Evolutionary conservation across 345 rosid genomes (phyloP).

Genomic region (Triadica sebifera): DNA sequence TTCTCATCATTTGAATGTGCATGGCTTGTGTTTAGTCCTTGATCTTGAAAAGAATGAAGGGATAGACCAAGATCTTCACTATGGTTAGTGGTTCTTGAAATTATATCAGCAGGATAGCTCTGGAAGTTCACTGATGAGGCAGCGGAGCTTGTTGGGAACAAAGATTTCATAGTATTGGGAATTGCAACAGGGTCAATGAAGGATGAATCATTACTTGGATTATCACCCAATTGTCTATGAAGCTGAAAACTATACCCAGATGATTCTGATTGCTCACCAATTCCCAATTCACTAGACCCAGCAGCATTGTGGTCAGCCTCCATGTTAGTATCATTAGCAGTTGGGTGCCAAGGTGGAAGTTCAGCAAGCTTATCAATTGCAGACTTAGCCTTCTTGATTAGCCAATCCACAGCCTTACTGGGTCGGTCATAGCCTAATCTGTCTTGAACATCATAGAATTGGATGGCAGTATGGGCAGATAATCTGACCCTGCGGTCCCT

Average conservation of each 20-base stretch:
- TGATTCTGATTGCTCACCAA: slow-evolving; percentile 38
- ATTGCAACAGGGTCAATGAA: slow-evolving; percentile 32
- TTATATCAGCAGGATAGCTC: slow-evolving; percentile 51
- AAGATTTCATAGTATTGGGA: slow-evolving; percentile 56
- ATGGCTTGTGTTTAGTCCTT: slow-evolving; percentile 28
- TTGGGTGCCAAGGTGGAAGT: slow-evolving; percentile 45
- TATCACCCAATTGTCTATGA: slow-evolving; percentile 34
- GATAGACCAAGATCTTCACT: slow-evolving; percentile 64
- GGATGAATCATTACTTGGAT: slow-evolving; percentile 37
- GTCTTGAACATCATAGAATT: slow-evolving; percentile 87
- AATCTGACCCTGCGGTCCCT: slow-evolving; percentile 76
- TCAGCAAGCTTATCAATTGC: slow-evolving; percentile 69
- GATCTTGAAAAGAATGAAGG: slow-evolving; percentile 50
- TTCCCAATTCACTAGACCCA: slow-evolving; percentile 36
- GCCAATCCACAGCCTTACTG: slow-evolving; percentile 92
- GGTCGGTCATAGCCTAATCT: slow-evolving; percentile 83
- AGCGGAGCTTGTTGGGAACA: slow-evolving; percentile 60
- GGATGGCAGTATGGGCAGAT: slow-evolving; percentile 85
- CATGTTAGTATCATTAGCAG: slow-evolving; percentile 4
- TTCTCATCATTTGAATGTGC: slow-evolving; percentile 5
- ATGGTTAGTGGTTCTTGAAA: slow-evolving; percentile 44
- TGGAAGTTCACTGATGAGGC: slow-evolving; percentile 50
- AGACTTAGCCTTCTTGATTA: slow-evolving; percentile 69
- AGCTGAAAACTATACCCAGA: slow-evolving; percentile 47
- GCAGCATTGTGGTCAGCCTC: slow-evolving; percentile 19